These are phyloP conservation scores for Paramecium bursaria DNA, from an alignment of 73 alveolate species.

Conservation along the genomic window DNA sequence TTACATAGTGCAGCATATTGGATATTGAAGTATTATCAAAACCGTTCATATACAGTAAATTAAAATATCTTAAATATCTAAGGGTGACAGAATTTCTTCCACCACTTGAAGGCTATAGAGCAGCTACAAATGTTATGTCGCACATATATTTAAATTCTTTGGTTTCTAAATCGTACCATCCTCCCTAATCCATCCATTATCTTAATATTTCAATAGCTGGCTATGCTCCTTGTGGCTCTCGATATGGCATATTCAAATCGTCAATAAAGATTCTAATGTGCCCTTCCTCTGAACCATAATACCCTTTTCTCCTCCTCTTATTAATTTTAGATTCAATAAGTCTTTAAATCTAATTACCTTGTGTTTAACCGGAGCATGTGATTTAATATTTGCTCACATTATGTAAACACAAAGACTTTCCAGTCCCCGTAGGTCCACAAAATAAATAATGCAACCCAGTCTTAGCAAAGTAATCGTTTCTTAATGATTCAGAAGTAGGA, in stretches of 20 bases:
- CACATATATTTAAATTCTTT: slow-evolving; percentile 88
- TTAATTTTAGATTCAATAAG: slow-evolving; percentile 68
- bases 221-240: slow-evolving; percentile 95
- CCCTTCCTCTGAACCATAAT: slow-evolving; percentile 93
- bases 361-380: slow-evolving; percentile 28
- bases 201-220: slow-evolving; percentile 98
- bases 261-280: slow-evolving; percentile 80
- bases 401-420: slow-evolving; percentile 96
- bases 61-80: slow-evolving; percentile 81
- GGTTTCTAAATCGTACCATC: slow-evolving; percentile 87
- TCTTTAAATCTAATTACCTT: slow-evolving; percentile 14
- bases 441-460: slow-evolving; percentile 93
- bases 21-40: slow-evolving; percentile 70
- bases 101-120: slow-evolving; percentile 66
- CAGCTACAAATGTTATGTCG: slow-evolving; percentile 90
- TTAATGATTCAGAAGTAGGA: slow-evolving; percentile 95
- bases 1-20: slow-evolving; percentile 46
- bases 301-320: slow-evolving; percentile 90
- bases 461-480: slow-evolving; percentile 76
- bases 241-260: slow-evolving; percentile 97
- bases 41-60: slow-evolving; percentile 72
- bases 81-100: slow-evolving; percentile 74
- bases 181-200: slow-evolving; percentile 99
- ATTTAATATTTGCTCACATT: slow-evolving; percentile 74
- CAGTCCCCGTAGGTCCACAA: slow-evolving; percentile 99